phyloP scores from a whole-genome alignment of 169 alveolate species.

The Plasmodium gaboni region DNA sequence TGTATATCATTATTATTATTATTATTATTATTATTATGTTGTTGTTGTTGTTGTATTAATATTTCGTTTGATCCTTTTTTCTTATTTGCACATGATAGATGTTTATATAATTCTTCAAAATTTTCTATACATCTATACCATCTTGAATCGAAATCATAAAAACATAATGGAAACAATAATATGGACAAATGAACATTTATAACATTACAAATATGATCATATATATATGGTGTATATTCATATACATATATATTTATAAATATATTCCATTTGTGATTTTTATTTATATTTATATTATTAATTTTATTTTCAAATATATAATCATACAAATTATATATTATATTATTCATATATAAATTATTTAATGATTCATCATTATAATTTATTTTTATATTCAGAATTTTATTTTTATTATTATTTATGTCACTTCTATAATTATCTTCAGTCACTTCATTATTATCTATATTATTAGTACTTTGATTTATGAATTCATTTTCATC shows the following conservation, averaged over 20 bases:
- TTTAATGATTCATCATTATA: conserved; percentile 66
- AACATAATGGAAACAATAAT: conserved; percentile 71
- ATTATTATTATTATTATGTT: not conserved
- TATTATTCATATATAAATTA: conserved; percentile 66
- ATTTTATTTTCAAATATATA: conserved; percentile 63
- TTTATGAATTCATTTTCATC: not conserved
- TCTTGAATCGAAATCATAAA: conserved; percentile 62
- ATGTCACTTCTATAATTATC: not conserved
- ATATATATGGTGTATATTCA: conserved; percentile 76
- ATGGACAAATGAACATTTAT: conserved; percentile 72
- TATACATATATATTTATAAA: conserved; percentile 71
- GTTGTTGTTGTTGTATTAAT: not conserved
- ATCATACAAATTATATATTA: conserved; percentile 63
- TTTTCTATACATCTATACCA: conserved; percentile 74
- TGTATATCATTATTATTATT: not conserved
- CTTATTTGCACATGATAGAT: not conserved
- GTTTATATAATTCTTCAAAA: conserved; percentile 43
- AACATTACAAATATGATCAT: conserved; percentile 74
- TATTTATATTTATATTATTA: conserved; percentile 44
- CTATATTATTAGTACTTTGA: not conserved
- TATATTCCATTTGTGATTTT: conserved; percentile 59
- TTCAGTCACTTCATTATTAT: not conserved
- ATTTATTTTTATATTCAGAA: conserved; percentile 50
- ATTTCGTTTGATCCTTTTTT: not conserved
- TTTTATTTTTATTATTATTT: conserved; percentile 18